phyloP scores from a whole-genome alignment of 352 stramenopile genomes.

The Halophytophthora polymorphica region DNA sequence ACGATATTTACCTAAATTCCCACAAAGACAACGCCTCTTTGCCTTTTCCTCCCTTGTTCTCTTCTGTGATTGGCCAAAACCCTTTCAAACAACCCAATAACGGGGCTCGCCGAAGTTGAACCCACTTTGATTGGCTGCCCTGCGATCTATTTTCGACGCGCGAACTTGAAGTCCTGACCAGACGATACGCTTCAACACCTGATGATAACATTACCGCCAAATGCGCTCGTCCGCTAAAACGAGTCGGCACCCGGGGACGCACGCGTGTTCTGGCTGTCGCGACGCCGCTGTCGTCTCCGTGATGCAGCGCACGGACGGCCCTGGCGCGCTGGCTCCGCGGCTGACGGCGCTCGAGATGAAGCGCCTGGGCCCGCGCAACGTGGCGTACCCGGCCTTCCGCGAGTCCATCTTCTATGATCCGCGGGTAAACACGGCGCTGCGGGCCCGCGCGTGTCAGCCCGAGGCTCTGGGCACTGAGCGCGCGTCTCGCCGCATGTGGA shows the following conservation, averaged over 20 bases:
- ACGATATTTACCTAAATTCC: slow-evolving; percentile 42
- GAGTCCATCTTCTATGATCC: slow-evolving; percentile 64
- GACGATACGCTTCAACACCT: no score
- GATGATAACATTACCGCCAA: no score
- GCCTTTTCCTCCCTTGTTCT: slow-evolving; percentile 16
- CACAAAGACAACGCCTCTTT: slow-evolving; percentile 25
- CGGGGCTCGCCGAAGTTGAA: slow-evolving; percentile 1
- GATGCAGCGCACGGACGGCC: slow-evolving; percentile 1
- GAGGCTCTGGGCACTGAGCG: slow-evolving; percentile 29
- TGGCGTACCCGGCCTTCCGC: slow-evolving; percentile 53
- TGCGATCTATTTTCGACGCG: slow-evolving; percentile 25
- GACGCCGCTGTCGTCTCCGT: no score
- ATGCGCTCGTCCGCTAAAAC: no score
- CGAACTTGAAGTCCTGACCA: slow-evolving; percentile 14
- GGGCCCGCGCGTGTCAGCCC: slow-evolving; percentile 30
- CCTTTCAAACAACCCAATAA: neutral
- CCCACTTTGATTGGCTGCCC: slow-evolving; percentile 2
- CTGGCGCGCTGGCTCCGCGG: slow-evolving; percentile 8
- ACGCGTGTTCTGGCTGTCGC: no score
- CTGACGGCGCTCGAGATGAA: slow-evolving; percentile 16
- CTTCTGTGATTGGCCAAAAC: slow-evolving; percentile 9
- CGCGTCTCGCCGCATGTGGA: slow-evolving; percentile 56
- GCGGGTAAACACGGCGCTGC: slow-evolving; percentile 43
- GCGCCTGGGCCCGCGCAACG: slow-evolving; percentile 7
- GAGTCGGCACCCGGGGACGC: no score